Conservation (phyloP, 805 yeast species). For the Maudiozyma barnettii region DNA sequence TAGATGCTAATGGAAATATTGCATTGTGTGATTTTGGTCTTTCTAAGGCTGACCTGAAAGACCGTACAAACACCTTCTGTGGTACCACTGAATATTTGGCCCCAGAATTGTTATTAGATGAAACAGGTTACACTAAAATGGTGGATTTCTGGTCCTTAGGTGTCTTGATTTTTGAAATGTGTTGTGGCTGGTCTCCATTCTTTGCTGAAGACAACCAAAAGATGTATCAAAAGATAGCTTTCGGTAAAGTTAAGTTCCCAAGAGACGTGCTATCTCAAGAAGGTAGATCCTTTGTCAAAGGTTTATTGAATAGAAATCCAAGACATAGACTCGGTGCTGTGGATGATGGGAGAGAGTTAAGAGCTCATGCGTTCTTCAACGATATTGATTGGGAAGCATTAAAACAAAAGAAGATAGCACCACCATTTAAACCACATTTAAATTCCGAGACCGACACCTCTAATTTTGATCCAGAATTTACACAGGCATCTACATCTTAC, state of each 20-base stretch:
- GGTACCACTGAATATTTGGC: conserved; percentile 98
- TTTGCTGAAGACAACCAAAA: conserved; percentile 97
- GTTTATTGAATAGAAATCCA: conserved; percentile 89
- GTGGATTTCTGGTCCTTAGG: conserved; percentile 99
- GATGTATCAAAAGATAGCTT: conserved; percentile 98
- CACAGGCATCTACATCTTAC: conserved; percentile 79
- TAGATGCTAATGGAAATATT: conserved; percentile 95
- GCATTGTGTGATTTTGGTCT: conserved; percentile 96
- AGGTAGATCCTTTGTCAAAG: conserved; percentile 93
- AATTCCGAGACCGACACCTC: conserved; percentile 88
- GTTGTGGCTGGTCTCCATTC: conserved; percentile 99
- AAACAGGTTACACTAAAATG: conserved; percentile 95
- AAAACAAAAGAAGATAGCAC: conserved; percentile 74
- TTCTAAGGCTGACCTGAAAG: conserved; percentile 84
- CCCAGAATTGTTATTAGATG: conserved; percentile 92
- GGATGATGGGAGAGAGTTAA: conserved; percentile 85
- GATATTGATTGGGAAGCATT: conserved; percentile 87
- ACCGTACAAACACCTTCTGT: conserved; percentile 92
- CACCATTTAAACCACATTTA: conserved; percentile 94
- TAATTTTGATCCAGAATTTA: conserved; percentile 96
- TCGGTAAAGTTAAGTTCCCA: conserved; percentile 95
- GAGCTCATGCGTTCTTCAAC: conserved; percentile 83
- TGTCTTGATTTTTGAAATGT: conserved; percentile 94
- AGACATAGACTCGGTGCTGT: conserved; percentile 87
- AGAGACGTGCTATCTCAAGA: conserved; percentile 88